Conservation (phyloP, 306 rosid species). For the Vigna angularis region DNA sequence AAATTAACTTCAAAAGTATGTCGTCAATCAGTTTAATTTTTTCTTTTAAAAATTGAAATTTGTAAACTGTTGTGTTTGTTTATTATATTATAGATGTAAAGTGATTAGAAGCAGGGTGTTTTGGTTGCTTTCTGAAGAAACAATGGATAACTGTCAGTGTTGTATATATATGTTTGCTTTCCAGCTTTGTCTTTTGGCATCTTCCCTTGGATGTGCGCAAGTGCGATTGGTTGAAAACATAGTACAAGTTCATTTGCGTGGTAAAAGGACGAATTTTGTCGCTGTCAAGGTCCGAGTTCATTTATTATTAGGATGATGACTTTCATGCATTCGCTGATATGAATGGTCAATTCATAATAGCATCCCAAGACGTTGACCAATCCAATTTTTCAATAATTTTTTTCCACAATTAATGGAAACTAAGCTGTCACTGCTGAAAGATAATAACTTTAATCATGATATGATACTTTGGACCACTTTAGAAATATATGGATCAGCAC, state of each 20-base stretch:
- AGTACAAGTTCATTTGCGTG: not conserved
- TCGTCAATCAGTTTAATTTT: not conserved
- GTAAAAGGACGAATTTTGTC: conserved; percentile 22
- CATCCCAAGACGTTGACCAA: not conserved
- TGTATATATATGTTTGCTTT: not conserved
- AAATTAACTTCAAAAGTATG: too few species aligned
- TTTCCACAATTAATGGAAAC: not conserved
- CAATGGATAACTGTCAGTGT: not conserved
- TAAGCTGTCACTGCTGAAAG: not conserved
- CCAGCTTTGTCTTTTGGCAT: not conserved
- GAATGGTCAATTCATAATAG: too few species aligned
- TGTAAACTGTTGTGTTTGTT: not conserved
- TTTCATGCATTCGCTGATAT: too few species aligned
- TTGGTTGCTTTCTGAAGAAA: not conserved
- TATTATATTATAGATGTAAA: too few species aligned
- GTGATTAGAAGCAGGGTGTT: not conserved
- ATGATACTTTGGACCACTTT: too few species aligned
- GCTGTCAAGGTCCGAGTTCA: not conserved
- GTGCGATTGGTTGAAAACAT: not conserved
- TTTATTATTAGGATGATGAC: not conserved
- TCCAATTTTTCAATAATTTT: too few species aligned
- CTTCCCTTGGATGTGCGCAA: not conserved
- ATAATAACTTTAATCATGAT: too few species aligned
- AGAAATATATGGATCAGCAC: too few species aligned
- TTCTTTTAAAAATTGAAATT: not conserved